Base-by-base conservation (phyloP, 1,139 yeast species). In the Protomyces pachydermus region DNA sequence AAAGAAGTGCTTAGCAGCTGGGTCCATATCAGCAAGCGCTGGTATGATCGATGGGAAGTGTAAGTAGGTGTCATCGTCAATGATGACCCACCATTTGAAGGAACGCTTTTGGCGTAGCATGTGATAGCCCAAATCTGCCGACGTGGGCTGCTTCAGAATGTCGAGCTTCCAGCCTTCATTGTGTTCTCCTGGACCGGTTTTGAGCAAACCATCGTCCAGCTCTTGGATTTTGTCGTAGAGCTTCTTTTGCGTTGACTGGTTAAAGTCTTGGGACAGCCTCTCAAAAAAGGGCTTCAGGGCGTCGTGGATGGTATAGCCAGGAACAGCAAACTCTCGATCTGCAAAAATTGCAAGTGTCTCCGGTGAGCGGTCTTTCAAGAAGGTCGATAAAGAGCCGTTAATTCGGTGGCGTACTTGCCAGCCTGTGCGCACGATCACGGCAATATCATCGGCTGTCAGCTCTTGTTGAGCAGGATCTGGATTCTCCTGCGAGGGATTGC, bases 61-160 rank as follows among this genome's bases (percentile, higher is more conserved):
- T 38, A 76, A 61, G 63, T 70, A 75, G 9, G 77, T 69, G 65
- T 76, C 79, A 23, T 72, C 78, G 61, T 76, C 79, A 67, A 75
- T 71, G 66, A 76, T 74, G 42, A 75, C 68, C 66, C 71, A 76
- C 79, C 79, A 76, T 51, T 74, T 72, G 25, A 50, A 50, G 34
- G 50, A 34, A 14, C 42, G 48, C 32, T 51, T 38, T 18, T 34
- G 20, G n/a, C 54, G 46, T 14, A 57, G 55, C 42, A 48, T 39
- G 16, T 39, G 38, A 35, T 57, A 57, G 23, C 61, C 61, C 16
- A 48, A 35, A 20, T 57, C 53, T 2, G 42, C 61, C 3, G 61
- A 34, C 37, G 35, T 39, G 35, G 52, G 45, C 37, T 48, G 38
- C 18, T 57, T 57, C 55, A 57, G 4, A 12, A 54, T 54, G 28